Evolutionary conservation across 2,329 filamentous ascomycete genomes (phyloP), one percentile per base, ranked within the genome.

Genomic region (Fusarium sp.): DNA sequence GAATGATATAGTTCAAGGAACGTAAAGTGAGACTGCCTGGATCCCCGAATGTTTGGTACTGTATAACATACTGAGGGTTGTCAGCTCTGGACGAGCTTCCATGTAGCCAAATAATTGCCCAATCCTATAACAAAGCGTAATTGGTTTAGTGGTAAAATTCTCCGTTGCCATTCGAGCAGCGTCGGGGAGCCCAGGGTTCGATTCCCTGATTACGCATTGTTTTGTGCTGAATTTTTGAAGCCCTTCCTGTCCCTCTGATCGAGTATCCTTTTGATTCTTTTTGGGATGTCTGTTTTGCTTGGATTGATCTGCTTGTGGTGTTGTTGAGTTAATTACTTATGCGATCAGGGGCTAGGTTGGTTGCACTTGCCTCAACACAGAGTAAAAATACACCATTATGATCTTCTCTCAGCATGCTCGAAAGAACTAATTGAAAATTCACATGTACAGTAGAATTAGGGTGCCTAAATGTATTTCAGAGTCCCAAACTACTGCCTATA

Each of bases 141-240:
- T 53, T 53, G 50, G 30, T 36, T 53, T 53, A 53, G 50, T 53
- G 67, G 65, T 70, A 70, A 69, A 70, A 70, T 69, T 70, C 67
- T 70, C 67, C 67, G 67, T 70, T 70, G 67, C 65, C 67, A 70
- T 69, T 38, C 35, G 48, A 66, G 48, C 14, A 66, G 47, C 28
- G 47, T 69, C 66, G 64, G 66, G 48, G 48, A 51, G 48, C 48
- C 47, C 48, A 2, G 48, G 30, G 48, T 35, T 70, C 67, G 65
- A 70, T 70, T 69, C 68, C 68, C 68, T 24, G 68, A 70, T 65
- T 65, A 69, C 59, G 66, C 53, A 70, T 28, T 39, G 5, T 5
- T 8, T 18, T 18, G 15, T 10, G 4, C 20, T 12, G 3, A 3
- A 3, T 28, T 55, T 30, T 15, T 24, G 6, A 14, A 35, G 30